Evolutionary conservation across 257 asterid genomes (phyloP), one percentile per base, ranked within the genome.

Genomic region (Schizonepeta tenuifolia): DNA sequence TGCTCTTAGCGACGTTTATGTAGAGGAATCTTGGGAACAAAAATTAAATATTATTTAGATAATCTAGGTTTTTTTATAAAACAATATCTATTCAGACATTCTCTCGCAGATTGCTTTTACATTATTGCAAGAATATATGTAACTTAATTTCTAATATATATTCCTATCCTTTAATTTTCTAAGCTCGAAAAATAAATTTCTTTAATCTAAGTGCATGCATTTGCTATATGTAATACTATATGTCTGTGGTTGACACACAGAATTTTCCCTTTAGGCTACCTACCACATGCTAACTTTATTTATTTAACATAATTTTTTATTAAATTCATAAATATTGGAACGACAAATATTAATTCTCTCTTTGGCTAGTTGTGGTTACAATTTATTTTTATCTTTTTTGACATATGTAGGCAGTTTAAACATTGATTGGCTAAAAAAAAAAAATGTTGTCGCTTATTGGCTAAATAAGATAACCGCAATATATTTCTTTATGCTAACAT

Each of bases 31-130:
- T 26, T 57, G 4, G 1, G 17, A 15, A 28, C 2, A 57, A 57
- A 12, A 11, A 26, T 11, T n/a, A n/a, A n/a, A 26, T 14, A 31
- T 15, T 33, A 9, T 9, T 62, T 10, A 18, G n/a, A 38, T 62
- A 36, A 17, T 62, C 1, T 18, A 4, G 33, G 18, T 10, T 5
- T 12, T 66, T 18, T n/a, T 68, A 10, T 51, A 26, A n/a, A 44
- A 44, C 10, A 6, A 61, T 43, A 58, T 71, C 31, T 44, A 6
- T 59, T 28, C 50, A 59, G 46, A 72, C 71, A 72, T 62, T 72
- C 71, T 72, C 71, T 50, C 2, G 10, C 31, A 12, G 18, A 28
- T 67, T 35, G 26, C 2, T 7, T 14, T 17, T 33, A 9, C 46
- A 49, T 67, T 17, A 67, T 33, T 35, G 51, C 20, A 68, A 68